phyloP scores from a whole-genome alignment of 257 asterid species.

The Ocimum tenuiflorum region DNA sequence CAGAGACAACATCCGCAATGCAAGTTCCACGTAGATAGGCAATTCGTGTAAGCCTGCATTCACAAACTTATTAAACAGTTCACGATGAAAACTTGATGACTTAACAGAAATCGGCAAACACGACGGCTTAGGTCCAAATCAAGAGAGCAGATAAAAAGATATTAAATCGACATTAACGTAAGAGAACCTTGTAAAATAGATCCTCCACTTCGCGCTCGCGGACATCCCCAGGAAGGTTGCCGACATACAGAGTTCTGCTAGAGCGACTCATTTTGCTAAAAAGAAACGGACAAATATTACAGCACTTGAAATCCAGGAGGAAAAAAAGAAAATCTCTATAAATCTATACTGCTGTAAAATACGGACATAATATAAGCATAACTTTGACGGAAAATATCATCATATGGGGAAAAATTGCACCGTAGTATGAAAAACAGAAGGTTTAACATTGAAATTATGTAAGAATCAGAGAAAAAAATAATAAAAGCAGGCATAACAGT shows the following conservation, averaged over 20 bases:
- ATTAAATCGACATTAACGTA: not conserved
- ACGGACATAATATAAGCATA: not conserved
- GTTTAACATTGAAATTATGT: not conserved
- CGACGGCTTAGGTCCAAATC: not conserved
- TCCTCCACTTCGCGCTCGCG: constrained; percentile 98
- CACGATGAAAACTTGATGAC: not conserved
- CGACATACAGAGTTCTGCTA: constrained; percentile 90
- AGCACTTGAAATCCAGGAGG: not conserved
- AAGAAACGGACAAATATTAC: not conserved
- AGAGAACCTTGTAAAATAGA: constrained; percentile 75
- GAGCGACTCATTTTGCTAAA: constrained; percentile 80
- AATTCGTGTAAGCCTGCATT: not conserved
- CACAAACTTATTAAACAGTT: not conserved
- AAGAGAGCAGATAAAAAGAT: not conserved
- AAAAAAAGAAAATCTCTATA: not conserved
- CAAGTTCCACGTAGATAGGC: not conserved
- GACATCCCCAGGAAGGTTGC: constrained; percentile 96
- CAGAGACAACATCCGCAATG: not conserved
- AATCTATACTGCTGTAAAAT: not conserved
- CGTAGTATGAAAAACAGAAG: not conserved
- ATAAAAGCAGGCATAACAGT: not conserved
- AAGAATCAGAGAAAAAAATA: not conserved
- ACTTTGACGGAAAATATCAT: not conserved
- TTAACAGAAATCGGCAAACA: not conserved
- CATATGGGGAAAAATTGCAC: not conserved